phyloP scores from a whole-genome alignment of 352 stramenopile species.

The Globisporangium irregulare region DNA sequence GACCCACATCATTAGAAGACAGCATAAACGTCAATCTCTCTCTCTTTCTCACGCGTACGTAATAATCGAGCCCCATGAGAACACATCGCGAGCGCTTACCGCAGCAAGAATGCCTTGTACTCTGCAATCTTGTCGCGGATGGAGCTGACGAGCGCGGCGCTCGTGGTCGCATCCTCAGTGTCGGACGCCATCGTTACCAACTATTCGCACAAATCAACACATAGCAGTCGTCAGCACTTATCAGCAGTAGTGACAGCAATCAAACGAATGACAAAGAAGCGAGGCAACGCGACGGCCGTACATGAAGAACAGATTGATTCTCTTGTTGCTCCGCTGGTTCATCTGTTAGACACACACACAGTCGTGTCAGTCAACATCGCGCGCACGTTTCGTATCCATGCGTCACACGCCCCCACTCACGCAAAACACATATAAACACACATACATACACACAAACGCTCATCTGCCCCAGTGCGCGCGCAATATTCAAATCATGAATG shows the following conservation, averaged over 20 bases:
- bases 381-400: background rate
- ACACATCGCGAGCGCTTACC: conserved; percentile 30
- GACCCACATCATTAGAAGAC: background rate
- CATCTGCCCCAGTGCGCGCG: background rate
- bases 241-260: background rate
- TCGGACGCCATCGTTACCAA: conserved; percentile 55
- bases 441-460: conserved; percentile 1
- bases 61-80: background rate
- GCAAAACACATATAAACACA: background rate
- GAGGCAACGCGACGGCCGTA: conserved; percentile 15
- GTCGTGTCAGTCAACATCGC: conserved; percentile 3
- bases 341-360: conserved; percentile 14
- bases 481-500: conserved; percentile 12
- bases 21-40: background rate
- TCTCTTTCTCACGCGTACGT: conserved; percentile 2
- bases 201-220: conserved; percentile 26
- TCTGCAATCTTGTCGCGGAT: conserved; percentile 67
- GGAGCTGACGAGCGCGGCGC: conserved; percentile 40
- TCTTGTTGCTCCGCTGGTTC: conserved; percentile 23
- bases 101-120: conserved; percentile 69
- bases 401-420: background rate
- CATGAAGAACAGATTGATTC: conserved; percentile 20
- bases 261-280: background rate
- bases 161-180: conserved; percentile 28
- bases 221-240: conserved; percentile 9